These are phyloP conservation scores for Xylaria sp. DNA, from an alignment of 2,329 filamentous ascomycete species.

Conservation along the genomic window DNA sequence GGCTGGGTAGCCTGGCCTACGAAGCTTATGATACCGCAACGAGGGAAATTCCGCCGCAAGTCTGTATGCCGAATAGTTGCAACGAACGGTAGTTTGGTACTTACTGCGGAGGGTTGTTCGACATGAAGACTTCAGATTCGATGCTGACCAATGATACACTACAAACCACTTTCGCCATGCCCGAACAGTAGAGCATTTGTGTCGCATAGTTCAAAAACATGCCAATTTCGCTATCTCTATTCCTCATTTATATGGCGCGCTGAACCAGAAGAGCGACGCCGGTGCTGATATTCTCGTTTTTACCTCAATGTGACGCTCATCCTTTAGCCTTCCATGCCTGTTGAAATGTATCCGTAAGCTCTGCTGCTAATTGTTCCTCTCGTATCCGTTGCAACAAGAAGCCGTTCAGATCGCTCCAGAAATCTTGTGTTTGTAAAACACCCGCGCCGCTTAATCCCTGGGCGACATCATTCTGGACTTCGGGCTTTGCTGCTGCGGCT, in stretches of 20 bases:
- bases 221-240: constrained; percentile 25
- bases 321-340: constrained; percentile 70
- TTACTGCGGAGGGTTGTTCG: constrained; percentile 46
- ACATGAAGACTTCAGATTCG: constrained; percentile 48
- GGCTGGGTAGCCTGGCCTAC: constrained; percentile 36
- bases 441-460: constrained; percentile 66
- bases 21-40: constrained; percentile 44
- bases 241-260: neutral
- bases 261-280: neutral
- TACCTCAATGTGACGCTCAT: constrained; percentile 32
- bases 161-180: constrained; percentile 46
- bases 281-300: neutral
- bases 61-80: constrained; percentile 35
- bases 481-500: constrained; percentile 51
- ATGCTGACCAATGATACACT: constrained; percentile 49
- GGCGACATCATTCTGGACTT: constrained; percentile 57
- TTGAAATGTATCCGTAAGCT: constrained; percentile 74
- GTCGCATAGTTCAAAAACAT: constrained; percentile 33
- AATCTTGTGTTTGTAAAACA: constrained; percentile 74
- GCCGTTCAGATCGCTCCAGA: constrained; percentile 86
- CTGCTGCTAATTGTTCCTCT: constrained; percentile 72
- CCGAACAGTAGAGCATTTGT: constrained; percentile 47
- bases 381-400: constrained; percentile 83
- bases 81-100: constrained; percentile 43
- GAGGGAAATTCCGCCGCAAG: constrained; percentile 33